A percentile compares a stretch with the other conserved stretches of the same genome.
Conservation (phyloP, 208 protist genomes). For the Balamuthia mandrillaris region DNA sequence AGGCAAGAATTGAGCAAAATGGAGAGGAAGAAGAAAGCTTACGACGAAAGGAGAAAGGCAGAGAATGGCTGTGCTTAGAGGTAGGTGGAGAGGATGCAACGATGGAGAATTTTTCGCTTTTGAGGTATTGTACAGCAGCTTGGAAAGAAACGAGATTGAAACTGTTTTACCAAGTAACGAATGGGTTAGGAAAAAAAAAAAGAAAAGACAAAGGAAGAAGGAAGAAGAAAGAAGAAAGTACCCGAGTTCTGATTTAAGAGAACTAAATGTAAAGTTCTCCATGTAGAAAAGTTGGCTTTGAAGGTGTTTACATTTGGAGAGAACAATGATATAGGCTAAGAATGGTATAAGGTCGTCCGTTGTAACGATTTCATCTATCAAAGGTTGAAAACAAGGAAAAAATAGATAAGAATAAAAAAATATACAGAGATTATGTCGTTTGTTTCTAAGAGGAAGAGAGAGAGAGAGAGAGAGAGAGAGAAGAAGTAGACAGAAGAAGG, state of each 20-base stretch:
- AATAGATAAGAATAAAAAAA: no score
- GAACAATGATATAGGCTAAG: neutral
- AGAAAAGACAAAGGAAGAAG: neutral
- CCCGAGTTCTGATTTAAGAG: neutral
- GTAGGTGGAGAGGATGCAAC: no score
- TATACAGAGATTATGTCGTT: no score
- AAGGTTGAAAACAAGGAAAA: no score
- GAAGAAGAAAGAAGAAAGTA: neutral
- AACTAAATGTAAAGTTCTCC: conserved; percentile 1
- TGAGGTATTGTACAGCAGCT: conserved; percentile 9
- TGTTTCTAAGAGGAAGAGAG: no score
- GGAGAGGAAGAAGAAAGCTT: no score
- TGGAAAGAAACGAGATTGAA: conserved; percentile 10
- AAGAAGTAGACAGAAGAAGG: no score
- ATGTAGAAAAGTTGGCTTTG: neutral
- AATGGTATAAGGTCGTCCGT: conserved; percentile 5
- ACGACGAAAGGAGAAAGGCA: no score
- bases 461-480: no score
- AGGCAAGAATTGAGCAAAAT: no score
- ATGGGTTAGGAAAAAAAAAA: neutral
- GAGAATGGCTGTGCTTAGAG: no score
- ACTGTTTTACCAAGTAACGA: neutral
- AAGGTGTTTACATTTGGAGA: neutral
- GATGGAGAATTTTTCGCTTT: neutral
- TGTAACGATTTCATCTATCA: neutral